Conservation (phyloP, 192 early-diverging fungal genomes). For the Coemansia sp. region DNA sequence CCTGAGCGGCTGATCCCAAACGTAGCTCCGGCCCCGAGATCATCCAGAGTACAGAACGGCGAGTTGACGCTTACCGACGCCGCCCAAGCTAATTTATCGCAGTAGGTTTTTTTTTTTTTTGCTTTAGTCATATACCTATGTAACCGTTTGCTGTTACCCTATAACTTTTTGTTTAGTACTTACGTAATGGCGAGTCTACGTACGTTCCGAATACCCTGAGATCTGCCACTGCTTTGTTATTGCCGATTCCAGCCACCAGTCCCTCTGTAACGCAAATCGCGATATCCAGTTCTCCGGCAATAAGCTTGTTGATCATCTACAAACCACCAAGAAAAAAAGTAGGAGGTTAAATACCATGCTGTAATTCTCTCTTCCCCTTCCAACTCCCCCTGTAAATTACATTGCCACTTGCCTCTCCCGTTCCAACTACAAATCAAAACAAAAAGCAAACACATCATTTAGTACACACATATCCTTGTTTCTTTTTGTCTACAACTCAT, state of each 20-base stretch:
- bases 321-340: constrained; percentile 11
- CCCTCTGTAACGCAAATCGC: constrained; percentile 92
- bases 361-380: not conserved
- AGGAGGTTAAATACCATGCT: not conserved
- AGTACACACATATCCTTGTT: not conserved
- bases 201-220: constrained; percentile 82
- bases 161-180: too few species aligned
- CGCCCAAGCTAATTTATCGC: constrained; percentile 71
- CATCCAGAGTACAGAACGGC: constrained; percentile 39
- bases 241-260: constrained; percentile 57
- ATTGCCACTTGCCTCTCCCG: constrained; percentile 54
- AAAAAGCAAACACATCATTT: not conserved
- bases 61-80: constrained; percentile 64
- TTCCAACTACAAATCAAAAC: constrained; percentile 45
- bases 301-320: constrained; percentile 72
- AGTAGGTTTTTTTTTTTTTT: too few species aligned
- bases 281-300: constrained; percentile 71
- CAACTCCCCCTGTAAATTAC: not conserved
- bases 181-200: constrained; percentile 73
- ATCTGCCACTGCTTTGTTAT: constrained; percentile 48
- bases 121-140: too few species aligned
- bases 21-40: constrained; percentile 43
- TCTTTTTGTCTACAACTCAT: not conserved
- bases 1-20: constrained; percentile 73
- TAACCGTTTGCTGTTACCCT: too few species aligned